Evolutionary conservation across 2,329 filamentous ascomycete species (phyloP).

Genomic region (Chaetothyriales sp.): DNA sequence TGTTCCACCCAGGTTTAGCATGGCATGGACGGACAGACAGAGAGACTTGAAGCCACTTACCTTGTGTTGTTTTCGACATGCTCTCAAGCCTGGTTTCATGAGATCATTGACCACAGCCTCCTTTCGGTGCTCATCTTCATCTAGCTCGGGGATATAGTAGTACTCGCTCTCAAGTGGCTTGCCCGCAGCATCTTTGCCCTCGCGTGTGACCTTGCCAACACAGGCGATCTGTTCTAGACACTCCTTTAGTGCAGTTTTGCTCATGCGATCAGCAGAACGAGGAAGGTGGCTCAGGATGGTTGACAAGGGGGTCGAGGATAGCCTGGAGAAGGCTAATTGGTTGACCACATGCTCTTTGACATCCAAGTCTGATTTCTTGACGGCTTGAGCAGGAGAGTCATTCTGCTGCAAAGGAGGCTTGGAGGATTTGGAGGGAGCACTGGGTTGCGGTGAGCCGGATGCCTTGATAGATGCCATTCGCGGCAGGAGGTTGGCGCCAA

Average conservation of each 20-base stretch:
- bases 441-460: slow-evolving; percentile 43
- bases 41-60: slow-evolving; percentile 36
- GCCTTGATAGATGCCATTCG: slow-evolving; percentile 65
- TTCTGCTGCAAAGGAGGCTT: slow-evolving; percentile 19
- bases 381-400: slow-evolving; percentile 22
- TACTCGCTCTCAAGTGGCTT: slow-evolving; percentile 91
- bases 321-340: slow-evolving; percentile 83
- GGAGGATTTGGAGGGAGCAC: slow-evolving; percentile 13
- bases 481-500: slow-evolving; percentile 69
- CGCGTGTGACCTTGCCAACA: slow-evolving; percentile 73
- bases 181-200: slow-evolving; percentile 91
- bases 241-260: slow-evolving; percentile 48
- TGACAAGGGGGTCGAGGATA: slow-evolving; percentile 81
- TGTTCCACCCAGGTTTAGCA: slow-evolving; percentile 23
- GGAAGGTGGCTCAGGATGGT: slow-evolving; percentile 81
- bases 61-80: slow-evolving; percentile 94
- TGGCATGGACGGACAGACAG: not conserved
- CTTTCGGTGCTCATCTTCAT: slow-evolving; percentile 61
- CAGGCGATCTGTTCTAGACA: slow-evolving; percentile 62
- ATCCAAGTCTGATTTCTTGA: slow-evolving; percentile 25
- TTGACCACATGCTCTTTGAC: slow-evolving; percentile 74
- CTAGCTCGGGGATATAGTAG: slow-evolving; percentile 83
- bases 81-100: slow-evolving; percentile 73
- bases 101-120: slow-evolving; percentile 73
- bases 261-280: slow-evolving; percentile 32